These are phyloP conservation scores for Russula virescens DNA, from an alignment of 768 basidiomycete genomes.

Conservation along the genomic window DNA sequence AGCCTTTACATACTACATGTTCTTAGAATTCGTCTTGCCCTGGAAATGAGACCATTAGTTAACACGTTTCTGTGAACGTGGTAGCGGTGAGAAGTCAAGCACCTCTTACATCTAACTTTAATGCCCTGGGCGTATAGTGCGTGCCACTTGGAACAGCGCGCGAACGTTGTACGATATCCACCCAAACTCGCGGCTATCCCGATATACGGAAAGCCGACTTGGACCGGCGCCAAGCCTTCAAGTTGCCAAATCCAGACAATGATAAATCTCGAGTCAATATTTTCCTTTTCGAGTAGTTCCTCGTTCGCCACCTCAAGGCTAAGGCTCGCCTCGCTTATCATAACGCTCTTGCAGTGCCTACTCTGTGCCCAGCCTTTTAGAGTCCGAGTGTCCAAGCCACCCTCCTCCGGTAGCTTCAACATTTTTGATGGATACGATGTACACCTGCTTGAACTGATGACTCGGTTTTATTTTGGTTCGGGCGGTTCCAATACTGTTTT, in stretches of 20 bases:
- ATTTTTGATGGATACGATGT: too few species aligned
- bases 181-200: conserved; percentile 13
- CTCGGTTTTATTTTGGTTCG: neutral
- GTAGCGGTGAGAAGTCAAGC: conserved; percentile 16
- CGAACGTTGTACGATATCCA: conserved; percentile 16
- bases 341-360: too few species aligned
- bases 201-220: conserved; percentile 2
- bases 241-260: too few species aligned
- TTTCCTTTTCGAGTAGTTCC: conserved; percentile 15
- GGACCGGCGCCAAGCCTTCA: neutral
- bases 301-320: neutral
- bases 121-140: conserved; percentile 10
- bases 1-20: too few species aligned
- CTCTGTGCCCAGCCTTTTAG: too few species aligned
- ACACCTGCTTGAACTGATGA: neutral
- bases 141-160: too few species aligned
- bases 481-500: neutral
- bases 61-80: conserved; percentile 19
- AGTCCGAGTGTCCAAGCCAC: too few species aligned
- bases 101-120: conserved; percentile 4
- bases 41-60: conserved; percentile 15
- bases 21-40: conserved; percentile 8
- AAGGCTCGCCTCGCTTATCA: too few species aligned
- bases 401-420: too few species aligned
- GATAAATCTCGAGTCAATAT: neutral